Evolutionary conservation across 2,329 filamentous ascomycete species (phyloP).

Genomic region (Aureobasidium sp.): DNA sequence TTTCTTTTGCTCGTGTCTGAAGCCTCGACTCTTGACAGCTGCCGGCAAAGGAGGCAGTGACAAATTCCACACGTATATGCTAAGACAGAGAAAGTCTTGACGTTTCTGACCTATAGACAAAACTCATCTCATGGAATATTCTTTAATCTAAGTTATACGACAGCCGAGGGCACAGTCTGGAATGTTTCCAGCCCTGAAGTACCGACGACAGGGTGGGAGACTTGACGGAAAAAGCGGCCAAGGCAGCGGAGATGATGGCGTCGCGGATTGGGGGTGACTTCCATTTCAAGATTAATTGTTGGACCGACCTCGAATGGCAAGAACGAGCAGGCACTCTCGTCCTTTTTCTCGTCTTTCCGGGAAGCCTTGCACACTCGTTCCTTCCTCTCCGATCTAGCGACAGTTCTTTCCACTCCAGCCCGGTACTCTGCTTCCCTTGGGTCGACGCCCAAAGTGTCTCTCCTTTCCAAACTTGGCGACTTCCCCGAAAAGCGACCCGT

Average conservation of each 20-base stretch:
- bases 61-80: background rate
- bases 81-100: background rate
- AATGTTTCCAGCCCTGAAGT: background rate
- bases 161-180: background rate
- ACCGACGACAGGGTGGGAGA: background rate
- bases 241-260: conserved; percentile 9
- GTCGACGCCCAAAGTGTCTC: background rate
- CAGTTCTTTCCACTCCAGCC: background rate
- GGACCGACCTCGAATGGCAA: no score
- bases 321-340: conserved; percentile 2
- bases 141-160: background rate
- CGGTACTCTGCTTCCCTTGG: background rate
- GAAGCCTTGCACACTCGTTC: background rate
- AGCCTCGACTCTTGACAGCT: no score
- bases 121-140: background rate
- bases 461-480: background rate
- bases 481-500: background rate
- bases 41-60: background rate
- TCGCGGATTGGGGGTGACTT: background rate
- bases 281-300: background rate
- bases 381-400: background rate
- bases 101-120: background rate
- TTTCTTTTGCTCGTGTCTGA: no score
- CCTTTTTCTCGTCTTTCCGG: no score
- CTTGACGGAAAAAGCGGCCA: background rate